Evolutionary conservation across 139 green algal species (phyloP), one percentile per base, ranked within the genome.

Genomic region (Micractinium sp.): DNA sequence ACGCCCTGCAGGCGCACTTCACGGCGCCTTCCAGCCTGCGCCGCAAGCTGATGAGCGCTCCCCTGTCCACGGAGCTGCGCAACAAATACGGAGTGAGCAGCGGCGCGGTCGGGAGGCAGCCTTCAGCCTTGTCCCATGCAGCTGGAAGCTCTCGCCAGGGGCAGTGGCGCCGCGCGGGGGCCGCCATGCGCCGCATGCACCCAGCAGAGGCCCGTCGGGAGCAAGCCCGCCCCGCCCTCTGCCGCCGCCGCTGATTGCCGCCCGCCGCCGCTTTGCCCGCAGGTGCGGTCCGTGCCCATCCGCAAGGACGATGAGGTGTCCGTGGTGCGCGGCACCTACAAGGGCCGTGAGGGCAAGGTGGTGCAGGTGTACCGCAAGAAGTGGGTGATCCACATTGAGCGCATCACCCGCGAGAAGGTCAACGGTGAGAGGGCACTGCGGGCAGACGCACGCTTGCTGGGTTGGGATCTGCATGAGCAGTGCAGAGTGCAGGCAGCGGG

Each of bases 331-430:
- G 98, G 98, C 86, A 98, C 95, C 67, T 99, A 96, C 96, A 99
- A 99, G 96, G 95, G 95, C 83, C 95, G 97, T 67, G 97, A 99
- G 92, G 98, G 98, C 90, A 99, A 99, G 95, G 96, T 99, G 13
- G 94, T 98, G 22, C 92, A 97, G 89, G 98, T 99, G 63, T 99
- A 99, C 96, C 94, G 98, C 87, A 96, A 96, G 86, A 99, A 99
- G 95, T 99, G 98, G 98, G 96, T 99, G 56, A 99, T 99, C 93
- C 98, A 99, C 93, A 96, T 99, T 77, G 98, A 99, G 94, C 94
- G 98, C 85, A 96, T 99, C 91, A 98, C 97, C 23, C 93, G 98
- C 91, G 98, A 99, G 92, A 99, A 99, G 96, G 96, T 98, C 90
- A 99, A 99, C 94, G 98, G 98, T 98, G 90, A 93, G 97, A 33